These are phyloP conservation scores for Pyrenophora graminea DNA, from an alignment of 2,329 filamentous ascomycete species.

Conservation along the genomic window DNA sequence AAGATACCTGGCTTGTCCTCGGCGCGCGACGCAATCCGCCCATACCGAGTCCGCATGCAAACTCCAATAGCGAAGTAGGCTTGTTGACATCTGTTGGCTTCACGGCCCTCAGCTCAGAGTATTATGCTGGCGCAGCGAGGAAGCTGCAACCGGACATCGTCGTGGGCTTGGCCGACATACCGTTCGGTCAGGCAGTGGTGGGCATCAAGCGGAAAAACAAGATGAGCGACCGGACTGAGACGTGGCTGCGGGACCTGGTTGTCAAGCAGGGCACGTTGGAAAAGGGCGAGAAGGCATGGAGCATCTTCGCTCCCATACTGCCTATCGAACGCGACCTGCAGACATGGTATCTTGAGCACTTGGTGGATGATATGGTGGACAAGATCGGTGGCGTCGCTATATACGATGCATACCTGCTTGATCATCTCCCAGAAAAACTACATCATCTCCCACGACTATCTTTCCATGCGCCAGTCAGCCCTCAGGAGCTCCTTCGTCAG, in stretches of 20 bases:
- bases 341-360: conserved; percentile 74
- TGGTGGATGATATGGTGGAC: conserved; percentile 65
- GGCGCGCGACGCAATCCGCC: conserved; percentile 78
- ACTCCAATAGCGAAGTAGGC: conserved; percentile 71
- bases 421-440: conserved; percentile 67
- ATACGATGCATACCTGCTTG: conserved; percentile 72
- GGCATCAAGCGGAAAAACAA: conserved; percentile 75
- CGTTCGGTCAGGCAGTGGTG: conserved; percentile 61
- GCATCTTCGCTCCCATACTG: conserved; percentile 67
- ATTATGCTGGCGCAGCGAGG: conserved; percentile 70
- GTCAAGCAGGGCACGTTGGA: conserved; percentile 45
- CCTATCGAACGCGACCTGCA: conserved; percentile 77
- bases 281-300: conserved; percentile 31
- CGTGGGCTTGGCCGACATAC: conserved; percentile 74
- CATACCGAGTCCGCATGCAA: conserved; percentile 69
- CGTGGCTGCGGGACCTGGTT: conserved; percentile 75
- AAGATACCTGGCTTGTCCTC: conserved; percentile 69
- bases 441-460: conserved; percentile 71
- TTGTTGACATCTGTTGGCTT: conserved; percentile 89
- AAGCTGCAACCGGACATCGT: conserved; percentile 79
- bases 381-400: conserved; percentile 70
- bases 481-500: conserved; percentile 77
- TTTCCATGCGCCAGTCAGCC: conserved; percentile 69
- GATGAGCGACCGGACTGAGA: conserved; percentile 84
- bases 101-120: conserved; percentile 66